Base-by-base conservation (phyloP, 2,329 filamentous ascomycete species). In the Stemphylium vesicarium region DNA sequence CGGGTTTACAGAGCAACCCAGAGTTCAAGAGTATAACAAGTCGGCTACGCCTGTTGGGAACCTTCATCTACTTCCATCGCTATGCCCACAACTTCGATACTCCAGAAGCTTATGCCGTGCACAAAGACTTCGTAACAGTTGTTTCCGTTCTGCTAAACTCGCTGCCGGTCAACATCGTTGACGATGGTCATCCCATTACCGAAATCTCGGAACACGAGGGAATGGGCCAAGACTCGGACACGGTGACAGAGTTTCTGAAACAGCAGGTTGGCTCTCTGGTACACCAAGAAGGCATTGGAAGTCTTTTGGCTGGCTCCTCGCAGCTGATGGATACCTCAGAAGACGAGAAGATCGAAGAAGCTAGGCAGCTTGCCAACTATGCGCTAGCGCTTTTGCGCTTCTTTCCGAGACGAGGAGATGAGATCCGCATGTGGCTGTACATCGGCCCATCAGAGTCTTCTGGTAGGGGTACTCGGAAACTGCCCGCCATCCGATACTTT, bases 361-460 rank as follows among this genome's bases (percentile, higher is more conserved):
- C 90, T 2, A 89, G 88, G 63, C 79, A 91, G 11, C 80, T 96
- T 35, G 92, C 94, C 11, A 91, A 89, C 24, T 98, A 96, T 70
- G 91, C 92, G 2, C 80, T 98, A 35, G 93, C 91, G 0, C 79
- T 99, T 3, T 80, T 98, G 4, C 86, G 90, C 54, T 93, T 92
- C 65, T 98, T 98, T 62, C 92, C 94, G 8, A 80, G 82, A 6
- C 84, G 86, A 55, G 88, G 88, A 3, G 93, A 97, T 68, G 92
- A 97, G 55, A 96, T 97, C 56, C 88, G 93, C 18, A 96, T 98
- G 91, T 94, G 92, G 78, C 80, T 98, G 0, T 98, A 95, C 69
- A 82, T 95, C 36, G 90, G 92, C 0, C 86, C 89, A 38, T 81
- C 90, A 4, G 76, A 81, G 2, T 59, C 70, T 46, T 60, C 73